phyloP scores from a whole-genome alignment of 495 filamentous ascomycete genomes.

The Cryomyces minteri region DNA sequence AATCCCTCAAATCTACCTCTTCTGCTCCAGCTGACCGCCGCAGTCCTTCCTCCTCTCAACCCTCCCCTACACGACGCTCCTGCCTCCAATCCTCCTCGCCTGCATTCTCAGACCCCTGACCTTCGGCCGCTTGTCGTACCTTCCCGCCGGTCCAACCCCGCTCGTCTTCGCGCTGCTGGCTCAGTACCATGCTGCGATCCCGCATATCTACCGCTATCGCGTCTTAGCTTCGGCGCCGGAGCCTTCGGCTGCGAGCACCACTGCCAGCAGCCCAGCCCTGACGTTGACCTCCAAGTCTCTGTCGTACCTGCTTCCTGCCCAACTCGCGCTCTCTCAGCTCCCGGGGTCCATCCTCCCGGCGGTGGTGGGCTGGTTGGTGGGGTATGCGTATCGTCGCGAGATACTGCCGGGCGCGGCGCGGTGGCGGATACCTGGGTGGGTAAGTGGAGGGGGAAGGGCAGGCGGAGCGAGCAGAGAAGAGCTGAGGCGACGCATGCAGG shows the following conservation, averaged over 20 bases:
- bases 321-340: constrained; percentile 73
- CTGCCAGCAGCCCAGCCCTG: constrained; percentile 23
- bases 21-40: constrained; percentile 1
- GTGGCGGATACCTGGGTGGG: constrained; percentile 43
- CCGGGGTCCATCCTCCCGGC: constrained; percentile 63
- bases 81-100: constrained; percentile 56
- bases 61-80: constrained; percentile 49
- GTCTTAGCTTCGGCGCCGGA: constrained; percentile 27
- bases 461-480: constrained; percentile 8
- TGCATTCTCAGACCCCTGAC: constrained; percentile 57
- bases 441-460: constrained; percentile 49
- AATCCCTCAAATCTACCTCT: too few species aligned
- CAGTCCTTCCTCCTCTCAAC: constrained; percentile 64
- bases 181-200: constrained; percentile 83
- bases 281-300: constrained; percentile 83
- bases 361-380: constrained; percentile 66
- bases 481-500: too few species aligned
- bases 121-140: constrained; percentile 57
- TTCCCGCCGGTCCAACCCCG: constrained; percentile 81
- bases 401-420: constrained; percentile 42
- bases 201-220: constrained; percentile 67
- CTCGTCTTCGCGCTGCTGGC: constrained; percentile 76
- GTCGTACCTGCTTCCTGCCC: constrained; percentile 70
- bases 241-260: constrained; percentile 5
- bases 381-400: constrained; percentile 70